Percentiles rank a stretch among this genome's conserved stretches.
Evolutionary conservation across 352 stramenopile species (phyloP).

Genomic region (Thraustotheca clavata): DNA sequence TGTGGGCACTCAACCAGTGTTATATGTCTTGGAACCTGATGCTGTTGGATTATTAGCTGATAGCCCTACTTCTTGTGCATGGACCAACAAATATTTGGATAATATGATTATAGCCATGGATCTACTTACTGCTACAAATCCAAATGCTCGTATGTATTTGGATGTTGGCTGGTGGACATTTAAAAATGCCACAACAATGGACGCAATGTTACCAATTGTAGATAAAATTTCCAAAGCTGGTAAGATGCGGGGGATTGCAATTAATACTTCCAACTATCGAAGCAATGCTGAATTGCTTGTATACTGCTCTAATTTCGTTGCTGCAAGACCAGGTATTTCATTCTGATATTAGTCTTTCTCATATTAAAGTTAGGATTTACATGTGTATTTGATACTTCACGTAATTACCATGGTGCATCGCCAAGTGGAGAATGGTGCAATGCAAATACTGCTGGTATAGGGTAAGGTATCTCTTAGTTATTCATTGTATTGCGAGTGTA

Average conservation of each 20-base stretch:
- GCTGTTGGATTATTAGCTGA: constrained; percentile 45
- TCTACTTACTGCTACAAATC: constrained; percentile 37
- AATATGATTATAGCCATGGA: constrained; percentile 47
- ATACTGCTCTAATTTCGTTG: constrained; percentile 13
- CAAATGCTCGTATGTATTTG: constrained; percentile 50
- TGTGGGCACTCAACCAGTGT: constrained; percentile 40
- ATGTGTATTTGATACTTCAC: constrained; percentile 57
- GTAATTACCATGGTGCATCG: constrained; percentile 37
- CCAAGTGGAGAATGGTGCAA: constrained; percentile 61
- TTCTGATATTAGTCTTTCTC: not conserved
- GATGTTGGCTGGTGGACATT: constrained; percentile 59
- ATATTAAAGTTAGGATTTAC: constrained; percentile 33
- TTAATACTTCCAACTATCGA: constrained; percentile 25
- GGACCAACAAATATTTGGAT: constrained; percentile 33
- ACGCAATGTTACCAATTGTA: constrained; percentile 29
- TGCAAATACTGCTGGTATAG: constrained; percentile 43
- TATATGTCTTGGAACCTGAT: constrained; percentile 61
- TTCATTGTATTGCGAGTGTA: not conserved
- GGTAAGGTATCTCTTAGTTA: constrained; percentile 10
- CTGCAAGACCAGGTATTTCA: constrained; percentile 12
- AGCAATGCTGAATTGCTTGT: constrained; percentile 17
- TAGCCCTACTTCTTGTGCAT: constrained; percentile 29
- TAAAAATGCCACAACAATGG: constrained; percentile 27
- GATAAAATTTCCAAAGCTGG: constrained; percentile 32
- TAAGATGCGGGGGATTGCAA: constrained; percentile 13